Percentiles rank a stretch among this genome's conserved stretches.
These are phyloP conservation scores for Botrytis byssoidea DNA, from an alignment of 2,329 filamentous ascomycete species.

Conservation along the genomic window DNA sequence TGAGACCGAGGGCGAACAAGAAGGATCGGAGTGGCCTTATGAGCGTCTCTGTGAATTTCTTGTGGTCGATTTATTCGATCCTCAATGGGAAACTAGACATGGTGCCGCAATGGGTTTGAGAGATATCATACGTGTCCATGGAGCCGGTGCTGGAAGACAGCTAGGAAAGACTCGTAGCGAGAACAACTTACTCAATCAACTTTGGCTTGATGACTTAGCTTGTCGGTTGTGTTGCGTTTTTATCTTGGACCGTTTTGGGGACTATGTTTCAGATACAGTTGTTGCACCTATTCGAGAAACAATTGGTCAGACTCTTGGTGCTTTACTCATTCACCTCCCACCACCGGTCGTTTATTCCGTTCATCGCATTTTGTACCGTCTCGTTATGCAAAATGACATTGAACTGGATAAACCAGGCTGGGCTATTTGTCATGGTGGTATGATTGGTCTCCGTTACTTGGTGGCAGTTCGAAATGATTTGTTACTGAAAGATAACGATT, in stretches of 20 bases:
- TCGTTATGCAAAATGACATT: conserved; percentile 88
- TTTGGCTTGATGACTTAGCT: conserved; percentile 92
- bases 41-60: conserved; percentile 92
- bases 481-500: conserved; percentile 74
- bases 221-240: conserved; percentile 93
- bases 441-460: conserved; percentile 93
- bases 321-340: conserved; percentile 80
- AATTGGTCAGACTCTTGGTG: conserved; percentile 88
- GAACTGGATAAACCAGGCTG: conserved; percentile 73
- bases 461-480: conserved; percentile 94
- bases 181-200: conserved; percentile 76
- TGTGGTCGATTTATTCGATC: conserved; percentile 88
- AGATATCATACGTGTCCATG: conserved; percentile 90
- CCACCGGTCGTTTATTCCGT: conserved; percentile 76
- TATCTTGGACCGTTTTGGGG: conserved; percentile 95
- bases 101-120: conserved; percentile 93
- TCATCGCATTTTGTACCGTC: conserved; percentile 78
- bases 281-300: conserved; percentile 95
- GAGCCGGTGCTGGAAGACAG: conserved; percentile 77
- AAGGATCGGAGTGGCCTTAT: conserved; percentile 89
- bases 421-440: conserved; percentile 96
- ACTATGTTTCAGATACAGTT: conserved; percentile 96
- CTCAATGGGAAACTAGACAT: conserved; percentile 92
- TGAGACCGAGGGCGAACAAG: conserved; percentile 71
- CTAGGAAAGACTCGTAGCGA: conserved; percentile 67